Percentiles rank a stretch among this genome's conserved stretches.
These are phyloP conservation scores for Guillardia theta DNA, from an alignment of 78 protist genomes.

Conservation along the genomic window DNA sequence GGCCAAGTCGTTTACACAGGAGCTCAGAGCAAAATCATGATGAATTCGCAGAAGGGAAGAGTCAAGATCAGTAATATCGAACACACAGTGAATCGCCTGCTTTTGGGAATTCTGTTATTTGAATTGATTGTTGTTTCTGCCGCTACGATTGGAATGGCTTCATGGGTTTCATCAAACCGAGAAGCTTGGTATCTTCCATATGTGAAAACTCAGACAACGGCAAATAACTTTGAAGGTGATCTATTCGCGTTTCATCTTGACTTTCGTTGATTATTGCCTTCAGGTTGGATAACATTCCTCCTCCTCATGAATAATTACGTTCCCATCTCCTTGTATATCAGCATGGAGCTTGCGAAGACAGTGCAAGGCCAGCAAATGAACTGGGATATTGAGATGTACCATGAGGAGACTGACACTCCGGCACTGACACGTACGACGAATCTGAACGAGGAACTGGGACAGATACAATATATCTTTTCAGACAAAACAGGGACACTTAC, in stretches of 20 bases:
- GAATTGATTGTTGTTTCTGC: conserved; percentile 4
- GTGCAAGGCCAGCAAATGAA: conserved; percentile 69
- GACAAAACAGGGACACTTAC: conserved; percentile 43
- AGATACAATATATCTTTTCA: conserved; percentile 52
- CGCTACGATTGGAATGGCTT: neutral
- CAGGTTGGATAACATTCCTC: conserved; percentile 75
- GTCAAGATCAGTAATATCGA: neutral
- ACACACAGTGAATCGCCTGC: neutral
- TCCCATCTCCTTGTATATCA: conserved; percentile 81
- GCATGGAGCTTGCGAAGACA: conserved; percentile 85
- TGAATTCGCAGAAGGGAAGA: neutral
- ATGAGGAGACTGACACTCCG: conserved; percentile 61
- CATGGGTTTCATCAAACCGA: neutral
- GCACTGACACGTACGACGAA: conserved; percentile 74
- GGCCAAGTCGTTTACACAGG: conserved; percentile 69
- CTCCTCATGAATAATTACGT: conserved; percentile 84
- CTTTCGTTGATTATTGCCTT: too few species aligned
- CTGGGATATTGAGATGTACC: conserved; percentile 69
- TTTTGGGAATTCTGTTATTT: neutral
- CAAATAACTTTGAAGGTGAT: neutral
- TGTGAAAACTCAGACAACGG: neutral
- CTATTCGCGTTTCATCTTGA: too few species aligned
- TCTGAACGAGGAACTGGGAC: conserved; percentile 89
- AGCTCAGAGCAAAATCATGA: conserved; percentile 60
- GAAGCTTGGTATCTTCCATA: conserved; percentile 35